These are phyloP conservation scores for Solanum chilense DNA, from an alignment of 257 asterid genomes.

Conservation along the genomic window DNA sequence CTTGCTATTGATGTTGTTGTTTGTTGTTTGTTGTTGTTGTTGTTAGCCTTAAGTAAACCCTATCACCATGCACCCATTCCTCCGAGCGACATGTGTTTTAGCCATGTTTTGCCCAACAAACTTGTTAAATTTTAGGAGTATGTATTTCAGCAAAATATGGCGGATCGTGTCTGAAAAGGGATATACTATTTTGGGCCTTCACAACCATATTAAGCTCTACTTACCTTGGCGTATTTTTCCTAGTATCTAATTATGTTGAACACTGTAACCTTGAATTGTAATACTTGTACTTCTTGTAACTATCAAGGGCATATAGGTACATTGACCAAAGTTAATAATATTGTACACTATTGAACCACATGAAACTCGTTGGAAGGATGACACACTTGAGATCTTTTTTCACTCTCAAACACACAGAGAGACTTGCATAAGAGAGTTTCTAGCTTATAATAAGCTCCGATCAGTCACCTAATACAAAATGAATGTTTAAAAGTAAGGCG, in stretches of 20 bases:
- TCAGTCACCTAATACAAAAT: not conserved
- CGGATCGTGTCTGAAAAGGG: not conserved
- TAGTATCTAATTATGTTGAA: not conserved
- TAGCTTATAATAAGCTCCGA: not conserved
- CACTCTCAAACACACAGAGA: not conserved
- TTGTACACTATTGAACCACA: not conserved
- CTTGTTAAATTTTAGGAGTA: not conserved
- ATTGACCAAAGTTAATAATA: not conserved
- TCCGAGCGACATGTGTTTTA: not conserved
- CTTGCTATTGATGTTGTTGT: too few species aligned
- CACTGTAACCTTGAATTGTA: not conserved
- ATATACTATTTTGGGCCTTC: not conserved
- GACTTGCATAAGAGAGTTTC: not conserved
- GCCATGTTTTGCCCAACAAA: not conserved
- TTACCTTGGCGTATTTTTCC: not conserved
- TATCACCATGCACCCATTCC: not conserved
- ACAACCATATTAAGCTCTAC: not conserved
- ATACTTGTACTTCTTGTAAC: not conserved
- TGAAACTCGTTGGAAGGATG: not conserved
- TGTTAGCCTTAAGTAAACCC: not conserved
- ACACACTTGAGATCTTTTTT: not conserved
- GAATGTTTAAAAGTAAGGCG: not conserved
- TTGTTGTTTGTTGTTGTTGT: too few species aligned
- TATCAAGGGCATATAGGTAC: not conserved
- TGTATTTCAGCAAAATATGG: not conserved